Percentiles rank a stretch among this genome's conserved stretches.
These are phyloP conservation scores for Candida ulmi DNA, from an alignment of 805 yeast species.

Conservation along the genomic window DNA sequence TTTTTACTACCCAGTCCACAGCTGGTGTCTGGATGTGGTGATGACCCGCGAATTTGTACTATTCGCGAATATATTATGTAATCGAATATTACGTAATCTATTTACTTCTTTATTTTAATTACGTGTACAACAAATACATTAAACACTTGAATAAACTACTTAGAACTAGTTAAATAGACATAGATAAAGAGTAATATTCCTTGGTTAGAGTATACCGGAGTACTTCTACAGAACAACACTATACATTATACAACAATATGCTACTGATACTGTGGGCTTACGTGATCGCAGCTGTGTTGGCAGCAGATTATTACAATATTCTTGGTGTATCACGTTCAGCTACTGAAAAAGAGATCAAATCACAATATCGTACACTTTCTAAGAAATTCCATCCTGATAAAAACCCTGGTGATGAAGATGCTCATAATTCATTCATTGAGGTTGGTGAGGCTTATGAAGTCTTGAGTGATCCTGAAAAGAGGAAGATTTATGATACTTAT, in stretches of 20 bases:
- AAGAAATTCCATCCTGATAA: slow-evolving; percentile 94
- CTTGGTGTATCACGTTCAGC: slow-evolving; percentile 70
- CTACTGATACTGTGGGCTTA: background rate
- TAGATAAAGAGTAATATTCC: no score
- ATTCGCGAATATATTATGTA: background rate
- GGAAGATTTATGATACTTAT: slow-evolving; percentile 60
- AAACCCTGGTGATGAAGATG: slow-evolving; percentile 75
- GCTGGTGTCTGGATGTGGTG: background rate
- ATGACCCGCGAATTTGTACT: no score
- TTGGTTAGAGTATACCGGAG: no score
- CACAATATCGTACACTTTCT: slow-evolving; percentile 76
- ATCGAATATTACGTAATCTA: background rate
- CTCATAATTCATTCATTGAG: slow-evolving; percentile 82
- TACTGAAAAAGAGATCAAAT: slow-evolving; percentile 73
- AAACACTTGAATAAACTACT: background rate
- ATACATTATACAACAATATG: no score
- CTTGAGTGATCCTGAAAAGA: slow-evolving; percentile 64
- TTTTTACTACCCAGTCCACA: background rate
- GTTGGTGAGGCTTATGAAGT: slow-evolving; percentile 93
- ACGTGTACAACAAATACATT: no score
- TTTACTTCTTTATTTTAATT: no score
- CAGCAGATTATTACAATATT: slow-evolving; percentile 49
- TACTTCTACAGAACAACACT: no score
- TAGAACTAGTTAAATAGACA: no score
- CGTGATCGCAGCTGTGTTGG: slow-evolving; percentile 13